phyloP scores from a whole-genome alignment of 2,329 filamentous ascomycete species.

The Zasmidium citrigriseum region DNA sequence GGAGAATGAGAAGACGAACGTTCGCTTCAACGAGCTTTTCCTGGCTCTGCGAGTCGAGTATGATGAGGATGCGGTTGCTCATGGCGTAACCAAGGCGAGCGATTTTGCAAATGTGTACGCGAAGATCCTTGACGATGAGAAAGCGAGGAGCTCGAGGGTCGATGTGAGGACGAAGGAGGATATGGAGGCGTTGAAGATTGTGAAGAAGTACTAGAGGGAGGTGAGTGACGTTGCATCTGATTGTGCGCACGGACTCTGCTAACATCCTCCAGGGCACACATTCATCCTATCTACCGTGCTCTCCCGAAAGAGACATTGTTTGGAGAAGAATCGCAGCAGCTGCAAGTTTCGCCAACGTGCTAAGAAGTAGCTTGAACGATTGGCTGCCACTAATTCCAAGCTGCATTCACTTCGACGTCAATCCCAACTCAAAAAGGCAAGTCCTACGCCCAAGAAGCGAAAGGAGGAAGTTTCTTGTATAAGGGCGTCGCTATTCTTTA shows the following conservation, averaged over 20 bases:
- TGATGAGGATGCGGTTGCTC: constrained; percentile 8
- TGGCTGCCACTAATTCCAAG: background rate
- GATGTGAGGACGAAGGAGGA: constrained; percentile 3
- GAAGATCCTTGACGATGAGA: constrained; percentile 1
- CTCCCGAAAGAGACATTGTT: background rate
- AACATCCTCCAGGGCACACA: background rate
- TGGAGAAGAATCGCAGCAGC: background rate
- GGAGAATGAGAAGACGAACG: constrained; percentile 34
- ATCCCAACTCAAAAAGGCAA: background rate
- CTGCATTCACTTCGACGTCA: background rate
- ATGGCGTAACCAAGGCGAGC: constrained; percentile 9
- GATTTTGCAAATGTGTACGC: constrained; percentile 15
- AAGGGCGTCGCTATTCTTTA: background rate
- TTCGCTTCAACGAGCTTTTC: constrained; percentile 45
- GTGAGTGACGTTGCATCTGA: too few relatives aligned
- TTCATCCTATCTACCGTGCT: background rate
- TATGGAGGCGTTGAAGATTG: background rate
- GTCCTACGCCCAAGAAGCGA: background rate
- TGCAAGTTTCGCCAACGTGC: background rate
- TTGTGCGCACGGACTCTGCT: background rate
- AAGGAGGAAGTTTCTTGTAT: background rate
- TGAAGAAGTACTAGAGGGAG: background rate
- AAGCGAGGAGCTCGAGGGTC: constrained; percentile 8
- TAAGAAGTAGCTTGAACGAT: background rate
- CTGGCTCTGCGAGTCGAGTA: constrained; percentile 24